Evolutionary conservation across 2,329 filamentous ascomycete genomes (phyloP).

Genomic region (Hymenotorrendiella dingleyae): DNA sequence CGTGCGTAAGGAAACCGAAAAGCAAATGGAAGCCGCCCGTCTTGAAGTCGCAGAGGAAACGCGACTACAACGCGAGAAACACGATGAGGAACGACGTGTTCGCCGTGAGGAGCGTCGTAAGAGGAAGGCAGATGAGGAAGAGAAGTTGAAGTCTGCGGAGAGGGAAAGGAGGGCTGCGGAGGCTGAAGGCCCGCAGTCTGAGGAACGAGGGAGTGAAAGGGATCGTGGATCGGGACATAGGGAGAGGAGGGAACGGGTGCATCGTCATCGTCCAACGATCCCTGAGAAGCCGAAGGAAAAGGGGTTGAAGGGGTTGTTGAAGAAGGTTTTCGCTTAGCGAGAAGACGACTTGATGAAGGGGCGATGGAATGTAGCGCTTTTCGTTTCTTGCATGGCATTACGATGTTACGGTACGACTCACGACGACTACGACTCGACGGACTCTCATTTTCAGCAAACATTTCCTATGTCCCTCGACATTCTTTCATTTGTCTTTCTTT

Average conservation of each 20-base stretch:
- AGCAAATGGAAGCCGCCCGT: constrained; percentile 18
- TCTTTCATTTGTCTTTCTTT: no score
- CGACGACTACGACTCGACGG: no score
- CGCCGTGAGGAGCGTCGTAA: constrained; percentile 20
- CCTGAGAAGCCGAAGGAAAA: constrained; percentile 16
- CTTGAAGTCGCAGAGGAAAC: constrained; percentile 20
- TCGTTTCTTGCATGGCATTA: no score
- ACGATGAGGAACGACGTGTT: constrained; percentile 20
- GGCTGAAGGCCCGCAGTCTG: neutral
- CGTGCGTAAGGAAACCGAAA: constrained; percentile 20
- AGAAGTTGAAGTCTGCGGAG: constrained; percentile 8
- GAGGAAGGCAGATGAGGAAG: constrained; percentile 17
- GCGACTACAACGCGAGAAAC: constrained; percentile 16
- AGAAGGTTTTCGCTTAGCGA: constrained; percentile 20
- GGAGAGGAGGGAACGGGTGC: constrained; percentile 11
- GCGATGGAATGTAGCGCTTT: no score
- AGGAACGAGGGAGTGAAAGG: constrained; percentile 8
- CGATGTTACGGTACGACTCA: no score
- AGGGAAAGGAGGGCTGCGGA: constrained; percentile 3
- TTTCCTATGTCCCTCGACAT: no score
- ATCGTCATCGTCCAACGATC: constrained; percentile 16
- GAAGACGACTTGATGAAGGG: no score
- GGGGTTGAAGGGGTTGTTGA: constrained; percentile 15
- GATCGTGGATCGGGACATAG: no score
- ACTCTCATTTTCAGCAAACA: no score